These are phyloP conservation scores for Penicillium sp. DNA, from an alignment of 2,329 filamentous ascomycete genomes.

Conservation along the genomic window DNA sequence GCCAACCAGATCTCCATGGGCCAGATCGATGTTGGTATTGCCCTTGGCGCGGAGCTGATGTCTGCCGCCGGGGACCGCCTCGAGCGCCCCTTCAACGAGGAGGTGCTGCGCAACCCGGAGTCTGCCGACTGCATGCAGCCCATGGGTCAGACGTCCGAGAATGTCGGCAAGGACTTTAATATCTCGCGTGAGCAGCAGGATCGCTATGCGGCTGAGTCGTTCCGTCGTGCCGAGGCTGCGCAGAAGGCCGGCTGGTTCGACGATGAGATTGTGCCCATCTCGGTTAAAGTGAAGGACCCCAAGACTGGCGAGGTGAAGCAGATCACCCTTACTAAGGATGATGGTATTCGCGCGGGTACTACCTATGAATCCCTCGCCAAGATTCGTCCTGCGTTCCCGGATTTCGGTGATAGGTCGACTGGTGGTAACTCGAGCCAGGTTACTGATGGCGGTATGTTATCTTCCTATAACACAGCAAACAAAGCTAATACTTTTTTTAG, in stretches of 20 bases:
- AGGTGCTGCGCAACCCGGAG: constrained; percentile 70
- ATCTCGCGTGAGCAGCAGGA: constrained; percentile 78
- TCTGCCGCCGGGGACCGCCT: constrained; percentile 64
- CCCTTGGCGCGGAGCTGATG: constrained; percentile 88
- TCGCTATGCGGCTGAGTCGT: constrained; percentile 78
- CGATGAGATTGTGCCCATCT: constrained; percentile 90
- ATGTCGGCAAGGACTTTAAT: constrained; percentile 85
- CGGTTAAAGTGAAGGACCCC: constrained; percentile 72
- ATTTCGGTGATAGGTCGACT: constrained; percentile 79
- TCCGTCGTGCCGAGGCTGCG: constrained; percentile 76
- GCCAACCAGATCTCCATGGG: constrained; percentile 77
- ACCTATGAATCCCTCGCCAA: constrained; percentile 77
- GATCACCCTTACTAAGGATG: constrained; percentile 76
- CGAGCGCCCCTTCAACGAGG: constrained; percentile 68
- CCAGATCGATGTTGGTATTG: constrained; percentile 80
- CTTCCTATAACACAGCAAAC: constrained; percentile 1
- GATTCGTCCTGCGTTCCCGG: constrained; percentile 82
- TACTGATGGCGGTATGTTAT: constrained; percentile 70
- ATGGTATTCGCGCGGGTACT: constrained; percentile 85
- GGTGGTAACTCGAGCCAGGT: constrained; percentile 94
- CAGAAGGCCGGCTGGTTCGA: constrained; percentile 89
- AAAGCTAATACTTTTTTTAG: constrained; percentile 36
- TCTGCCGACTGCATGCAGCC: constrained; percentile 81
- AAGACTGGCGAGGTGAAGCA: constrained; percentile 73
- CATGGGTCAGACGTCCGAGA: constrained; percentile 98